These are phyloP conservation scores for Helicostylum pulchrum DNA, from an alignment of 192 early-diverging fungal species.

Conservation along the genomic window DNA sequence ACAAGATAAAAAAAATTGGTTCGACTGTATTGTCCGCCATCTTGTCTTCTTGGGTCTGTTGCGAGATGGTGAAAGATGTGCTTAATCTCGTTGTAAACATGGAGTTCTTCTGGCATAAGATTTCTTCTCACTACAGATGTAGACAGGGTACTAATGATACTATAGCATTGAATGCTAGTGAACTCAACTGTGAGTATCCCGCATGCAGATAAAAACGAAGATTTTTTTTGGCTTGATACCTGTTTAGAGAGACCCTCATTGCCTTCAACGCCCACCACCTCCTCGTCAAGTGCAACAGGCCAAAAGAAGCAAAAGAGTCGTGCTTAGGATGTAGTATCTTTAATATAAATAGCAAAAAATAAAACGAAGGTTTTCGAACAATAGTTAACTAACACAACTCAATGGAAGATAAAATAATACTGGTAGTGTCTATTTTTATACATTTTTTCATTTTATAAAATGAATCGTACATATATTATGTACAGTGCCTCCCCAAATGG, in stretches of 20 bases:
- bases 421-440: too few species aligned
- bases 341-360: neutral
- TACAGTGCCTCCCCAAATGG: too few species aligned
- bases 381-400: too few species aligned
- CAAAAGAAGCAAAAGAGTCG: conserved; percentile 3
- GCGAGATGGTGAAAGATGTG: conserved; percentile 2
- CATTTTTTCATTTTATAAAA: too few species aligned
- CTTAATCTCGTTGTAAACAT: neutral
- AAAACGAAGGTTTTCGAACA: too few species aligned
- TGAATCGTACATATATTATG: too few species aligned
- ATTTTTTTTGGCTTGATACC: neutral
- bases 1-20: neutral
- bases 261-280: neutral
- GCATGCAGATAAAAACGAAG: neutral
- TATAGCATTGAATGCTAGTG: too few species aligned
- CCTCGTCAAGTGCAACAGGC: neutral
- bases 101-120: too few species aligned
- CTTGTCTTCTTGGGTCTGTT: neutral
- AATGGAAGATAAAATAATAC: too few species aligned
- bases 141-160: too few species aligned
- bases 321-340: neutral
- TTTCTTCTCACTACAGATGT: too few species aligned
- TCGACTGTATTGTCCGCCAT: neutral
- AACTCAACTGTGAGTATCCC: neutral
- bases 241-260: neutral